Evolutionary conservation across 768 basidiomycete species (phyloP), one percentile per base, ranked within the genome.

Genomic region (Pulveroboletus ravenelii): DNA sequence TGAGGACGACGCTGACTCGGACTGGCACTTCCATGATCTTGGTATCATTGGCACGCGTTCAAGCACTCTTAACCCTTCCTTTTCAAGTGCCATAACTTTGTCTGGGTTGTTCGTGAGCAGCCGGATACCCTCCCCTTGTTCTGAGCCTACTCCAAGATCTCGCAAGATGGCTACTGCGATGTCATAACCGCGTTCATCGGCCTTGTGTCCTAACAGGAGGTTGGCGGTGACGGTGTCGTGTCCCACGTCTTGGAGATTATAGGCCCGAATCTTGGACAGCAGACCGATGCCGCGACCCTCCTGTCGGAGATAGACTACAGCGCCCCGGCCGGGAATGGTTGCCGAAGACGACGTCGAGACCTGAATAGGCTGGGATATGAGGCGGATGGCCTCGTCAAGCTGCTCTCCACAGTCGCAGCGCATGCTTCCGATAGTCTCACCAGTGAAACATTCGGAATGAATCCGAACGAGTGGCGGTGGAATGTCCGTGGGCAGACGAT

Each of bases 221-320:
- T 99, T 99, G 25, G 96, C 96, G 5, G 89, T 85, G 58, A 99
- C 96, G n/a, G 96, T 99, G 71, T 98, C 96, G 64, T 97, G 91
- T 0, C 96, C 96, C 45, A 99, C 73, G 67, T 99, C 96, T 67
- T 98, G 96, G 17, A 98, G 76, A 65, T 99, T 99, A 73, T 99
- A 99, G 13, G 96, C 96, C 31, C 89, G 81, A 51, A 99, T 89
- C 70, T 99, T 99, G 44, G 93, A 93, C 34, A 97, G 72, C 3
- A 99, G 74, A 0, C 96, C 96, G 59, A 99, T 99, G 12, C 96
- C 96, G 17, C 96, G 85, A 30, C 96, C 96, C 67, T 99, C 96
- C 68, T 99, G 96, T 13, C 95, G 86, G 51, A 99, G 79, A 70
- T 99, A 99, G 48, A 98, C 78, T 55, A 98, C 86, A 4, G 87